Evolutionary conservation across 2,329 filamentous ascomycete species (phyloP).

Genomic region (Ceratocystis harringtonii): DNA sequence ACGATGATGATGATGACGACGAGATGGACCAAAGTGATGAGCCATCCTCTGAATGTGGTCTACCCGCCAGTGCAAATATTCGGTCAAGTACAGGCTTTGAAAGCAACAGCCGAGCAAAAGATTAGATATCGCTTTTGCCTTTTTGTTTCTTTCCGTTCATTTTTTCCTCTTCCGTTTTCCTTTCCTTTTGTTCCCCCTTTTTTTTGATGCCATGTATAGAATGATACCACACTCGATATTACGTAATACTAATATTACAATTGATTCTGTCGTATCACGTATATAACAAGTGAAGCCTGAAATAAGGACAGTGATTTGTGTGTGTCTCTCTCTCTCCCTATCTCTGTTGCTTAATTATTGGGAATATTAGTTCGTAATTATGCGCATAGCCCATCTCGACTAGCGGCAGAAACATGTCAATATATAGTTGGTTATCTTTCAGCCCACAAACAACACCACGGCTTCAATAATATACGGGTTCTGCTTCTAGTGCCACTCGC

Average conservation of each 20-base stretch:
- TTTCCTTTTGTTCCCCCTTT: not conserved
- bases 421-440: no score
- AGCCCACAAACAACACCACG: no score
- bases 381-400: no score
- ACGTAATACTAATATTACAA: not conserved
- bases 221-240: not conserved
- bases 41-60: not conserved
- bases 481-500: constrained; percentile 46
- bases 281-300: not conserved
- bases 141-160: not conserved
- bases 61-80: not conserved
- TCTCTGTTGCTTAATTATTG: no score
- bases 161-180: not conserved
- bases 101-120: not conserved
- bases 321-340: no score
- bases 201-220: not conserved
- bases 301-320: not conserved
- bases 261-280: not conserved
- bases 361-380: no score
- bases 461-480: not conserved
- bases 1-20: constrained; percentile 22
- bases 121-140: constrained; percentile 1
- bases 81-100: constrained; percentile 3
- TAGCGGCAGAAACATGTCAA: no score
- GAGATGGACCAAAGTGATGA: constrained; percentile 19